Evolutionary conservation across 306 rosid genomes (phyloP).

Genomic region (Boehmeria nivea): DNA sequence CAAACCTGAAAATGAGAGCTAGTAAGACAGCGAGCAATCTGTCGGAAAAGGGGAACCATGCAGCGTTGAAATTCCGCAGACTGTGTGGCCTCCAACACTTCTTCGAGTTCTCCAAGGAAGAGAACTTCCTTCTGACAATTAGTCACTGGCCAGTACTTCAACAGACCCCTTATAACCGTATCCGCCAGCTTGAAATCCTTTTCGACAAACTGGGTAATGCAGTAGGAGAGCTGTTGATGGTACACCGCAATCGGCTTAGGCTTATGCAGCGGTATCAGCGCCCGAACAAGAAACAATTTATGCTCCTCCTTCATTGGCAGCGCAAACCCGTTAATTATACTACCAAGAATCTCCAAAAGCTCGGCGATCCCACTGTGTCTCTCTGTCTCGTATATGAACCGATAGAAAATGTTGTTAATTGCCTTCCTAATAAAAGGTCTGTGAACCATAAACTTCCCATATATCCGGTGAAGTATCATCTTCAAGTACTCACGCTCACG

Average conservation of each 20-base stretch:
- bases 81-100: slow-evolving; percentile 93
- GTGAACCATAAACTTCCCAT: slow-evolving; percentile 98
- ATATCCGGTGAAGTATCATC: slow-evolving; percentile 86
- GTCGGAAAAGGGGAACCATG: slow-evolving; percentile 92
- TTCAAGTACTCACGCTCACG: slow-evolving; percentile 95
- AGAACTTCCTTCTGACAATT: slow-evolving; percentile 96
- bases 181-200: slow-evolving; percentile 95
- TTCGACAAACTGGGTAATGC: slow-evolving; percentile 93
- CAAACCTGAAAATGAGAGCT: slow-evolving; percentile 92
- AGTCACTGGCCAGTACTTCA: slow-evolving; percentile 93
- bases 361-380: slow-evolving; percentile 83
- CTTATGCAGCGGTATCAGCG: slow-evolving; percentile 87
- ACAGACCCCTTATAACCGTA: slow-evolving; percentile 78
- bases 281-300: slow-evolving; percentile 87
- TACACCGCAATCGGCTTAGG: slow-evolving; percentile 58
- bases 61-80: slow-evolving; percentile 84
- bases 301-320: slow-evolving; percentile 99
- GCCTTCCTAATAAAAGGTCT: slow-evolving; percentile 96
- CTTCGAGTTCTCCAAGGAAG: slow-evolving; percentile 95
- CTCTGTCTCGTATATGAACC: slow-evolving; percentile 88
- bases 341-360: slow-evolving; percentile 96
- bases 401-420: slow-evolving; percentile 80
- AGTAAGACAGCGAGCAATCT: slow-evolving; percentile 88
- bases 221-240: slow-evolving; percentile 91
- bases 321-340: slow-evolving; percentile 94